phyloP scores from a whole-genome alignment of 1,139 yeast species.

The Trichomonascaceae sp. region DNA sequence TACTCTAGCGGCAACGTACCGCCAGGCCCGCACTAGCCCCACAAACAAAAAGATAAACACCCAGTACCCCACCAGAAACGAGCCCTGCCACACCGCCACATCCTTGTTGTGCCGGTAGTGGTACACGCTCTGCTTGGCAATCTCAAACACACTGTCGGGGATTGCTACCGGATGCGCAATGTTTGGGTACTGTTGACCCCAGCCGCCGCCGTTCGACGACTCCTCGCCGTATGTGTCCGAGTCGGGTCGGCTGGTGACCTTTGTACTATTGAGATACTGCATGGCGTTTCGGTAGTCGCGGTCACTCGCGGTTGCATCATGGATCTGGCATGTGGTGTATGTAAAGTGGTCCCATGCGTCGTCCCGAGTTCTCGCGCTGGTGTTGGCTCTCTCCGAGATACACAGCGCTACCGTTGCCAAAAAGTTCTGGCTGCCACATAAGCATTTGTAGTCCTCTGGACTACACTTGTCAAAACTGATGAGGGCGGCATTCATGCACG shows the following conservation, averaged over 20 bases:
- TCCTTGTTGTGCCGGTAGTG: slow-evolving; percentile 21
- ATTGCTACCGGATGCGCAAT: slow-evolving; percentile 8
- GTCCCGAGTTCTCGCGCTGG: slow-evolving; percentile 13
- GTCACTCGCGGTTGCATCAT: slow-evolving; percentile 13
- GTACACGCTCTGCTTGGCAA: slow-evolving; percentile 10
- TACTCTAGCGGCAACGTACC: slow-evolving; percentile 14
- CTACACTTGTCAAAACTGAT: slow-evolving; percentile 17
- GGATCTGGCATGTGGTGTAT: slow-evolving; percentile 16
- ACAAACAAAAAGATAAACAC: slow-evolving; percentile 20
- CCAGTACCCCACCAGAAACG: slow-evolving; percentile 24
- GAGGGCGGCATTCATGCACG: slow-evolving; percentile 20
- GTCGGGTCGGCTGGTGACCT: slow-evolving; percentile 6
- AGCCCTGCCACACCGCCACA: slow-evolving; percentile 22
- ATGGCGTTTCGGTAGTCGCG: slow-evolving; percentile 14
- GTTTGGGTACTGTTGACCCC: slow-evolving; percentile 2
- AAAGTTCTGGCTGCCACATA: slow-evolving; percentile 20
- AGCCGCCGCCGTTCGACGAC: slow-evolving; percentile 1
- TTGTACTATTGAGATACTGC: slow-evolving; percentile 7
- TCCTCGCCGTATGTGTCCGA: slow-evolving; percentile 1
- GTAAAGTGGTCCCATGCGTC: slow-evolving; percentile 23
- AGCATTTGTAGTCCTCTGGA: slow-evolving; percentile 19
- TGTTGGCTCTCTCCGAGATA: slow-evolving; percentile 10
- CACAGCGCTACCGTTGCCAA: slow-evolving; percentile 22
- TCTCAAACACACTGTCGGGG: slow-evolving; percentile 6
- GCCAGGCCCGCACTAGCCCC: slow-evolving; percentile 10